Conservation (phyloP, 441 rosid species). For the Eruca vesicaria region DNA sequence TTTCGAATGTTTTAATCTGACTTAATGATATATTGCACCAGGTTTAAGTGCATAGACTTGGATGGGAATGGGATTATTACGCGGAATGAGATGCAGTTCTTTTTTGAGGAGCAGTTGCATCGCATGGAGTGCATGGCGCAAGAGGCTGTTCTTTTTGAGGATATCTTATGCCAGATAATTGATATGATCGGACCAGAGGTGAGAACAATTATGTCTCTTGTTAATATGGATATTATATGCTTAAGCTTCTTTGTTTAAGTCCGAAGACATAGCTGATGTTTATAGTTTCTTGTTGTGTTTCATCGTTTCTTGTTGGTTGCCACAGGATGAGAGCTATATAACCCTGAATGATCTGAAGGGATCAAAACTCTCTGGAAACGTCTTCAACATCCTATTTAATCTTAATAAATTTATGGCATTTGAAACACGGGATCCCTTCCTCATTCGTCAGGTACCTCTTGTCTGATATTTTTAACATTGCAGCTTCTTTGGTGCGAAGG, state of each 20-base stretch:
- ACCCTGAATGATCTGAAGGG: conserved; percentile 75
- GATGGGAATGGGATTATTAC: conserved; percentile 90
- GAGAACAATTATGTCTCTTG: conserved; percentile 18
- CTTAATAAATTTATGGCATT: conserved; percentile 97
- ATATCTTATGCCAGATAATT: conserved; percentile 92
- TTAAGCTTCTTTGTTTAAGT: neutral
- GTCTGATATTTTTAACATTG: neutral
- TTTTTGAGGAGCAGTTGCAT: conserved; percentile 95
- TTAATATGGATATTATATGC: neutral
- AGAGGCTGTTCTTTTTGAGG: conserved; percentile 97
- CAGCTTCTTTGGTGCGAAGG: neutral
- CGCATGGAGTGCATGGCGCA: conserved; percentile 99
- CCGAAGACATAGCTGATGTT: neutral
- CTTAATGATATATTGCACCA: conserved; percentile 17
- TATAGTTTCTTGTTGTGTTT: neutral
- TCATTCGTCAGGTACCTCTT: conserved; percentile 79
- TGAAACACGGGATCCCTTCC: conserved; percentile 95
- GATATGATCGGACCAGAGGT: conserved; percentile 99
- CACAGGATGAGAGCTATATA: conserved; percentile 70
- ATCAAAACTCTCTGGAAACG: conserved; percentile 85
- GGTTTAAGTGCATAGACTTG: conserved; percentile 97
- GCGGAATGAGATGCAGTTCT: conserved; percentile 91
- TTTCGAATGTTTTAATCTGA: conserved; percentile 5
- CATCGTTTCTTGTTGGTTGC: conserved; percentile 1
- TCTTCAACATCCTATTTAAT: conserved; percentile 94